Evolutionary conservation across 108 stramenopile species (phyloP), one percentile per base, ranked within the genome.

Genomic region (Seminavis robusta): DNA sequence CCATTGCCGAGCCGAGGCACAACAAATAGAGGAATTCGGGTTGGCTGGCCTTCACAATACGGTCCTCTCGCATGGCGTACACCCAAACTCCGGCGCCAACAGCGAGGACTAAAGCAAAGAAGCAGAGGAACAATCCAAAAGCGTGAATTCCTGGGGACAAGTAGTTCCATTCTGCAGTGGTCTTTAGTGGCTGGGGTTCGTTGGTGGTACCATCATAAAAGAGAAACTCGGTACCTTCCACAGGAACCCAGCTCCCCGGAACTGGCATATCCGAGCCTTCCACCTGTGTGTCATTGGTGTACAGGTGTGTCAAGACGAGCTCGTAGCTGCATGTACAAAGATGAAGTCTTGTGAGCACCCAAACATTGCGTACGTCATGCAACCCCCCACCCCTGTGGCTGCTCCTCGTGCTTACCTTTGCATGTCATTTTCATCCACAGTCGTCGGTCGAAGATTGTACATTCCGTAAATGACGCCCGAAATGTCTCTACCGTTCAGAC

Each of bases 61-160:
- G 40, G 10, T 56, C 6, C 44, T 56, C 56, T 44, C 54, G 55
- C 9, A 37, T 32, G 16, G 46, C 1, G 17, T 45, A 56, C 17
- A 65, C 54, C 63, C 63, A 65, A 17, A 56, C 17, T 15, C 43
- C 63, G 2, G 24, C 28, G 5, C 16, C n/a, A 3, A 64, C 10
- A 3, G n/a, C n/a, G 17, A 44, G 28, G 10, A 47, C 13, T 9
- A 42, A 34, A 7, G 44, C 16, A 3, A 64, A 2, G 4, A 39
- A 54, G 2, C 69, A 32, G 1, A 70, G 20, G 19, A 59, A 51
- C 38, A 71, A 71, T 4, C 31, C 52, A 2, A 57, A 24, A 10
- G 61, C 69, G 31, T 60, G 71, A 23, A 42, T 47, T 3, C 42
- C 71, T 11, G 42, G 49, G 24, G 71, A 67, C 11, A 73, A 46